Conservation (phyloP, 495 filamentous ascomycete genomes). For the Aspergillus conjunctus region DNA sequence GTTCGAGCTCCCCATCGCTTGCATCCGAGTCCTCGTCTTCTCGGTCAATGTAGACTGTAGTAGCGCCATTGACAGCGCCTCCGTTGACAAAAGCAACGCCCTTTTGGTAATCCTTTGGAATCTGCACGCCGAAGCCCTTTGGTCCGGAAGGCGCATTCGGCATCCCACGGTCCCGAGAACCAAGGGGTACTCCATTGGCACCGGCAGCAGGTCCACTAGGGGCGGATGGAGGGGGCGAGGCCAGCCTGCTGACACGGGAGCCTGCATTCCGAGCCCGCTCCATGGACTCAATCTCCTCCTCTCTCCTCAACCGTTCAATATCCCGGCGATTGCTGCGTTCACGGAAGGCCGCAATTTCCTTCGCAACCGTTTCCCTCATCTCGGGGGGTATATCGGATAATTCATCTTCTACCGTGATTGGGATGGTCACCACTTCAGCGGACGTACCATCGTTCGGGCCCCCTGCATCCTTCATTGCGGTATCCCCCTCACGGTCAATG, state of each 20-base stretch:
- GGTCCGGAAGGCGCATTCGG: conserved; percentile 83
- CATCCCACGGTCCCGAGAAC: conserved; percentile 70
- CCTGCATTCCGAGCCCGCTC: conserved; percentile 74
- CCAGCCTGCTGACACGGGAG: conserved; percentile 66
- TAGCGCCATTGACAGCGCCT: conserved; percentile 62
- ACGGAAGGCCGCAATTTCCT: conserved; percentile 91
- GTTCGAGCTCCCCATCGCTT: conserved; percentile 83
- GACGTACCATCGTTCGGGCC: conserved; percentile 50
- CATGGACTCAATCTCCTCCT: conserved; percentile 90
- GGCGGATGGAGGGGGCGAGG: conserved; percentile 67
- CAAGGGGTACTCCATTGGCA: conserved; percentile 82
- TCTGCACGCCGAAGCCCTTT: conserved; percentile 67
- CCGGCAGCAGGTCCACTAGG: conserved; percentile 71
- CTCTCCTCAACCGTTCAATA: conserved; percentile 78
- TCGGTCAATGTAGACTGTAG: conserved; percentile 52
- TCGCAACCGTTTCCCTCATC: conserved; percentile 94
- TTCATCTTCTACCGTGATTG: conserved; percentile 88
- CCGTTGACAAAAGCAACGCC: conserved; percentile 90
- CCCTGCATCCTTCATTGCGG: conserved; percentile 67
- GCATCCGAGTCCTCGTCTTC: conserved; percentile 91
- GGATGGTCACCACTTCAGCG: conserved; percentile 87
- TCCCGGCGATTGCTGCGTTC: conserved; percentile 86
- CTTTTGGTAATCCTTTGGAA: conserved; percentile 77
- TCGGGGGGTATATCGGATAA: conserved; percentile 93
- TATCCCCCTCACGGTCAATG: conserved; percentile 67